Conservation (phyloP, 2,329 filamentous ascomycete genomes). For the Colletotrichum sp. region DNA sequence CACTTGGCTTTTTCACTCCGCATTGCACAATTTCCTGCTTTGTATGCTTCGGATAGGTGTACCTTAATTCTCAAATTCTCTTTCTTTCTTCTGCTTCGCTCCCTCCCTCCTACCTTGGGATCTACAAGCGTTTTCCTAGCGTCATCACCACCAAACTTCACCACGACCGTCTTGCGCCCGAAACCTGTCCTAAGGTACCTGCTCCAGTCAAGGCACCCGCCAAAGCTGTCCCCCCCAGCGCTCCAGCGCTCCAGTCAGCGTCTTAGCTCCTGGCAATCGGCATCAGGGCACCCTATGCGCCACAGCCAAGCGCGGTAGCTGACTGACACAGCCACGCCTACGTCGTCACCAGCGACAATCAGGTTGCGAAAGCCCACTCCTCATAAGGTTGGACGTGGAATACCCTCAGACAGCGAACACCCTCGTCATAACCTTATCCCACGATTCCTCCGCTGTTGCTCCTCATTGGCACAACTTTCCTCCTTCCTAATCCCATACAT, state of each 20-base stretch:
- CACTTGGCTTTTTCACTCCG: neutral
- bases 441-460: neutral
- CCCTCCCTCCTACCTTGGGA: neutral
- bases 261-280: slow-evolving; percentile 11
- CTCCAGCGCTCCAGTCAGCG: neutral
- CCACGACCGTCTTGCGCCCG: neutral
- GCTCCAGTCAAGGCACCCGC: slow-evolving; percentile 2
- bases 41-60: neutral
- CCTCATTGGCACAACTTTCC: slow-evolving; percentile 7
- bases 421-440: slow-evolving; percentile 10
- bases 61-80: neutral
- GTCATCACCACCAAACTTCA: neutral
- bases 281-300: slow-evolving; percentile 11
- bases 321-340: slow-evolving; percentile 29
- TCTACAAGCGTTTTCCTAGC: neutral
- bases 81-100: neutral
- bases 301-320: slow-evolving; percentile 23
- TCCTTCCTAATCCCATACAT: slow-evolving; percentile 6
- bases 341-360: slow-evolving; percentile 35
- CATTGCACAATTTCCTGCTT: slow-evolving; percentile 1
- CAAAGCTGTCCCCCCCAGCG: neutral
- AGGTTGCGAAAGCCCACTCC: slow-evolving; percentile 22
- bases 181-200: neutral
- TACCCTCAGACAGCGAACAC: slow-evolving; percentile 18
- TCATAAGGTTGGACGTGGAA: slow-evolving; percentile 22